phyloP scores from a whole-genome alignment of 257 asterid genomes.

The Solanum clarkiae region DNA sequence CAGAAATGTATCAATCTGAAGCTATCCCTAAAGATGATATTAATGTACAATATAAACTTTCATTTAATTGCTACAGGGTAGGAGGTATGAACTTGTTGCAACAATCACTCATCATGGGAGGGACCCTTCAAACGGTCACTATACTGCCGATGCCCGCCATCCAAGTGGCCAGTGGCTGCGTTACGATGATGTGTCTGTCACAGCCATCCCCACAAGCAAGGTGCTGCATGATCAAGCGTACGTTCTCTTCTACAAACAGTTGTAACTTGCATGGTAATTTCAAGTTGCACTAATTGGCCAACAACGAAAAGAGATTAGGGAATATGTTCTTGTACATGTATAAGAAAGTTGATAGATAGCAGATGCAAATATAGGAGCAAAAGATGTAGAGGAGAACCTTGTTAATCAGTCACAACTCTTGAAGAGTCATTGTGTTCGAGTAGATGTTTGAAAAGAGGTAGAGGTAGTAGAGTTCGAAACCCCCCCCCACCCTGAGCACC shows the following conservation, averaged over 20 bases:
- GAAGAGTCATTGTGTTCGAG: not conserved
- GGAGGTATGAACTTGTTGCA: conserved; percentile 61
- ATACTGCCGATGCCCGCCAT: conserved; percentile 77
- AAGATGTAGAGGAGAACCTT: conserved; percentile 1
- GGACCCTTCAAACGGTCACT: conserved; percentile 74
- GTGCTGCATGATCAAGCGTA: conserved; percentile 74
- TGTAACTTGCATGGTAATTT: conserved; percentile 28
- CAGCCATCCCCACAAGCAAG: conserved; percentile 34
- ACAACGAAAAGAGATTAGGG: conserved; percentile 1
- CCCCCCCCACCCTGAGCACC: not conserved
- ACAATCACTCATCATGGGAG: conserved; percentile 73
- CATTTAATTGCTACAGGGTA: conserved; percentile 22
- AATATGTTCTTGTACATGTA: conserved; percentile 28
- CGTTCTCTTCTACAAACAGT: conserved; percentile 57
- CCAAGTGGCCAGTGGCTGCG: conserved; percentile 69
- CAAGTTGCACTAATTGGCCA: not conserved
- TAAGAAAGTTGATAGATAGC: conserved; percentile 1
- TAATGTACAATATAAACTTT: not conserved
- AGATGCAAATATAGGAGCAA: conserved; percentile 5
- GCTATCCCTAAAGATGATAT: not conserved
- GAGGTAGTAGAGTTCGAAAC: not conserved
- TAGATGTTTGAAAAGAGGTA: not conserved
- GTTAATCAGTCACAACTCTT: not conserved
- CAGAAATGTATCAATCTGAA: conserved; percentile 7
- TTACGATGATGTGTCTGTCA: conserved; percentile 63